These are phyloP conservation scores for Mortierella sp. DNA, from an alignment of 371 early-diverging fungal species.

Conservation along the genomic window DNA sequence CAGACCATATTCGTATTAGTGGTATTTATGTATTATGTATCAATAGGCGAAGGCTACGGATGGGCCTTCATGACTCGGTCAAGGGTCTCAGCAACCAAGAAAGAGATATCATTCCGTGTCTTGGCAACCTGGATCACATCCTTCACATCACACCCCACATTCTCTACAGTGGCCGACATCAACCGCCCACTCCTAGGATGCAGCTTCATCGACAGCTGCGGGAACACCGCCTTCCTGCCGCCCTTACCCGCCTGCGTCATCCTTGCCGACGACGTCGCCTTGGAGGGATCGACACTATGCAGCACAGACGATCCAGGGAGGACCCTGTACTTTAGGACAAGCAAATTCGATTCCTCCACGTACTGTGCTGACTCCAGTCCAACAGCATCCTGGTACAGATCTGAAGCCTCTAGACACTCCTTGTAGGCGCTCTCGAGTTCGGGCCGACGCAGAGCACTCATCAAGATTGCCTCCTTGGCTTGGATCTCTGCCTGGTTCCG, in stretches of 20 bases:
- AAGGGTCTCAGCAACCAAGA: constrained; percentile 42
- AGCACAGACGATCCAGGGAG: constrained; percentile 33
- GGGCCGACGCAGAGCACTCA: constrained; percentile 44
- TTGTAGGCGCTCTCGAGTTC: constrained; percentile 47
- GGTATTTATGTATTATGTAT: neutral
- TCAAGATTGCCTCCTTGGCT: constrained; percentile 48
- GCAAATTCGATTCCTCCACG: constrained; percentile 25
- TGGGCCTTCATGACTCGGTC: constrained; percentile 44
- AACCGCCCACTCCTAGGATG: constrained; percentile 46
- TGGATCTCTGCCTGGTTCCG: constrained; percentile 27
- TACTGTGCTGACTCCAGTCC: constrained; percentile 47
- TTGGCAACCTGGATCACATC: constrained; percentile 49
- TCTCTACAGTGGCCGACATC: constrained; percentile 39
- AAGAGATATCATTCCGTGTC: constrained; percentile 45
- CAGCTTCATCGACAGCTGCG: constrained; percentile 35
- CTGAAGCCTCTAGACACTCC: constrained; percentile 35
- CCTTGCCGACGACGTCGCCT: neutral
- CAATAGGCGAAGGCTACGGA: constrained; percentile 6
- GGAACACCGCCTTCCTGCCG: constrained; percentile 28
- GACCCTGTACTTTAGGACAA: constrained; percentile 41
- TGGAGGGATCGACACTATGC: constrained; percentile 11
- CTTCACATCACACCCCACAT: constrained; percentile 50
- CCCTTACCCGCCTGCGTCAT: constrained; percentile 13
- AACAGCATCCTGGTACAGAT: constrained; percentile 45
- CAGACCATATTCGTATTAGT: no score